phyloP scores from a whole-genome alignment of 768 basidiomycete species.

The Termitomyces sp. region DNA sequence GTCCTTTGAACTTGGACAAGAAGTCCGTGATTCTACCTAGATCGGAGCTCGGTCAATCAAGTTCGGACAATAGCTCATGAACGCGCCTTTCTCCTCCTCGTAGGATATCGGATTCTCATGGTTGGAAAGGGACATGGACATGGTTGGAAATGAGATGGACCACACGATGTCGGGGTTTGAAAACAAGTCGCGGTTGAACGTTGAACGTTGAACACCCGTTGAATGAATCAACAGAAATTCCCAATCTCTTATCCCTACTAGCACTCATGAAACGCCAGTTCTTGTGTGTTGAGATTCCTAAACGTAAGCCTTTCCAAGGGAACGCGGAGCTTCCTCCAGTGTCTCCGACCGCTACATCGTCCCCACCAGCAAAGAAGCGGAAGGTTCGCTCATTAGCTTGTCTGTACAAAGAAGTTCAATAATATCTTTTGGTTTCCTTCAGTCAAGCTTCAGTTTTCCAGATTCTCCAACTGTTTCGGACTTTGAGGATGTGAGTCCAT shows the following conservation, averaged over 20 bases:
- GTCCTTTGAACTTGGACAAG: slow-evolving; percentile 60
- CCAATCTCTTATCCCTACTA: not conserved
- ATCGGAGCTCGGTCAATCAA: slow-evolving; percentile 3
- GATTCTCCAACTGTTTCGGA: slow-evolving; percentile 18
- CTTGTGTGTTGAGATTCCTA: slow-evolving; percentile 15
- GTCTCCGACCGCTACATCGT: not conserved
- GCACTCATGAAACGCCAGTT: slow-evolving; percentile 9
- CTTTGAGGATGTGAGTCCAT: slow-evolving; percentile 8
- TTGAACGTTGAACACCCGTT: not conserved
- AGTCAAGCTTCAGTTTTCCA: not conserved
- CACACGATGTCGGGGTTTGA: slow-evolving; percentile 32
- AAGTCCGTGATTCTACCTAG: slow-evolving; percentile 69
- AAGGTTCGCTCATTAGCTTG: not conserved
- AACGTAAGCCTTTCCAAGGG: slow-evolving; percentile 3
- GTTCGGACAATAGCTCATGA: not conserved
- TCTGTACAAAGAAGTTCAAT: not conserved
- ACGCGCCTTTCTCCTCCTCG: slow-evolving; percentile 63
- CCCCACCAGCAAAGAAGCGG: slow-evolving; percentile 11
- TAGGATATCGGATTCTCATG: slow-evolving; percentile 61
- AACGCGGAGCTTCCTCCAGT: not conserved
- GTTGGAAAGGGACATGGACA: slow-evolving; percentile 72
- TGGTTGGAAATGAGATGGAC: slow-evolving; percentile 30
- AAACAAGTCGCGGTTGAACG: slow-evolving; percentile 6
- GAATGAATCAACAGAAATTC: slow-evolving; percentile 3
- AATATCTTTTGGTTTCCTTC: not conserved